Percentiles rank a stretch among this genome's conserved stretches.
phyloP scores from a whole-genome alignment of 306 rosid genomes.

The Cucurbita pepo region DNA sequence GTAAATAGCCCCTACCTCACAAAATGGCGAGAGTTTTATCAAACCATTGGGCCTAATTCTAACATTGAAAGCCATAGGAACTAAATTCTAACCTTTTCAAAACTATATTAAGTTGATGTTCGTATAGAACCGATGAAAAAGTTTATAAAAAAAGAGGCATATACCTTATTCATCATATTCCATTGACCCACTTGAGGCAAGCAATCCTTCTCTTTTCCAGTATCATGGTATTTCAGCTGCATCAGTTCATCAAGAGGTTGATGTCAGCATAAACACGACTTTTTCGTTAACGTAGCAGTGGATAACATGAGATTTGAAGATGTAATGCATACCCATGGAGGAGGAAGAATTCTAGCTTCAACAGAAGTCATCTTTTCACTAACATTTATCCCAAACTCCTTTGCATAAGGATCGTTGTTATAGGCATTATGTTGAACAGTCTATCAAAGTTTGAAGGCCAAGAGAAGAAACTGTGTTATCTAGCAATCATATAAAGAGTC shows the following conservation, averaged over 20 bases:
- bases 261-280: not conserved
- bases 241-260: slow-evolving; percentile 1
- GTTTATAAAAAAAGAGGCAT: not conserved
- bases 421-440: slow-evolving; percentile 75
- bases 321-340: slow-evolving; percentile 74
- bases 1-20: too few relatives aligned
- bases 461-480: slow-evolving; percentile 2
- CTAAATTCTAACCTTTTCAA: not conserved
- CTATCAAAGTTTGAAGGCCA: slow-evolving; percentile 19
- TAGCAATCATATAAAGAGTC: not conserved
- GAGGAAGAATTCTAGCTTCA: slow-evolving; percentile 93
- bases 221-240: slow-evolving; percentile 92
- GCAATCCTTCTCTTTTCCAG: slow-evolving; percentile 91
- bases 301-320: slow-evolving; percentile 4
- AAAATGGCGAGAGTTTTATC: too few relatives aligned
- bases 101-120: not conserved
- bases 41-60: too few relatives aligned
- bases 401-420: slow-evolving; percentile 88
- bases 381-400: slow-evolving; percentile 79
- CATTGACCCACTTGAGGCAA: slow-evolving; percentile 98
- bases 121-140: not conserved
- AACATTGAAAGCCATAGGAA: too few relatives aligned
- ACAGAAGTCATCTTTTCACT: slow-evolving; percentile 85
- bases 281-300: not conserved
- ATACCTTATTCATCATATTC: slow-evolving; percentile 99